phyloP scores from a whole-genome alignment of 116 monocot species.

The Papilionanthe hybrid region DNA sequence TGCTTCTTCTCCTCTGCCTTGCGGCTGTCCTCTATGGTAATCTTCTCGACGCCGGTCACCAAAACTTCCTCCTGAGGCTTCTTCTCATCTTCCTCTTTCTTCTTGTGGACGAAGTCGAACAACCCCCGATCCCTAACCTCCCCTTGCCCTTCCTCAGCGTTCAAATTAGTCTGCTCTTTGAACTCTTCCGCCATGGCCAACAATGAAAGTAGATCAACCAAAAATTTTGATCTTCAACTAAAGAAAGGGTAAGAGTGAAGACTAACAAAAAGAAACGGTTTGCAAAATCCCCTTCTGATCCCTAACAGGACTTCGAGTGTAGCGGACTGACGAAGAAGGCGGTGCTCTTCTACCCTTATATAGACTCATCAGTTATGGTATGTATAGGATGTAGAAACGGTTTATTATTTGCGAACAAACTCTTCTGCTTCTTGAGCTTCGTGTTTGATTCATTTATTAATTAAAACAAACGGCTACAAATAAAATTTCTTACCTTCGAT shows the following conservation, averaged over 20 bases:
- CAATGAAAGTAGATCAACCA: background rate
- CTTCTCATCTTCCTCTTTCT: constrained; percentile 45
- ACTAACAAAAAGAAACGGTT: background rate
- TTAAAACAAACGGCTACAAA: too few relatives aligned
- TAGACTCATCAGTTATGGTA: too few relatives aligned
- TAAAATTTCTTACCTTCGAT: too few relatives aligned
- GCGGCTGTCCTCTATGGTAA: constrained; percentile 24
- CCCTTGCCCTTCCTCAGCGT: constrained; percentile 13
- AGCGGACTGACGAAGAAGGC: too few relatives aligned
- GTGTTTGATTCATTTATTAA: too few relatives aligned
- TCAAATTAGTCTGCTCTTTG: constrained; percentile 11
- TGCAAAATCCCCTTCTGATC: too few relatives aligned
- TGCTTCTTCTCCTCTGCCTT: constrained; percentile 32
- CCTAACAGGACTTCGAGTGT: too few relatives aligned
- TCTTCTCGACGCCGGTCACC: constrained; percentile 36
- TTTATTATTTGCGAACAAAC: too few relatives aligned
- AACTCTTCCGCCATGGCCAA: constrained; percentile 41
- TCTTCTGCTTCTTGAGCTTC: too few relatives aligned
- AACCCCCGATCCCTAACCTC: constrained; percentile 60
- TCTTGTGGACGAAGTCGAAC: constrained; percentile 50
- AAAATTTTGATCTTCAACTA: background rate
- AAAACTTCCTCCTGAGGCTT: constrained; percentile 23
- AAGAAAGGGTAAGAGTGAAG: background rate
- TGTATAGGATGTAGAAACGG: too few relatives aligned
- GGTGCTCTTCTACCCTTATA: too few relatives aligned